These are phyloP conservation scores for Dimocarpus longan DNA, from an alignment of 345 rosid genomes.

Conservation along the genomic window DNA sequence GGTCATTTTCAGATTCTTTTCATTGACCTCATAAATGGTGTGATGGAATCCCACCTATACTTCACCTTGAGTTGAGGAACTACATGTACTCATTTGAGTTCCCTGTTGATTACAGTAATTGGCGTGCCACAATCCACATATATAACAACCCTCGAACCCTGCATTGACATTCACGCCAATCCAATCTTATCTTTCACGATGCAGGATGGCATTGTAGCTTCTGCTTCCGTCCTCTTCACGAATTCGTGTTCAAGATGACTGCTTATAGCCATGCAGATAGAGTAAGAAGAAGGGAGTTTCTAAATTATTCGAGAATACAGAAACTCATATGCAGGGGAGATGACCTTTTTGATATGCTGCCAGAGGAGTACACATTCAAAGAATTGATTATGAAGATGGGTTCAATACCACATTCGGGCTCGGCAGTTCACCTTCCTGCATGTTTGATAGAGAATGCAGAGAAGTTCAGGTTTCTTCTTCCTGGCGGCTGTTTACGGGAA, in stretches of 20 bases:
- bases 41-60: slow-evolving; percentile 60
- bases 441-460: slow-evolving; percentile 81
- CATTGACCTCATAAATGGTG: slow-evolving; percentile 57
- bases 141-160: slow-evolving; percentile 41
- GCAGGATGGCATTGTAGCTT: slow-evolving; percentile 99
- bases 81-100: slow-evolving; percentile 92
- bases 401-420: slow-evolving; percentile 65
- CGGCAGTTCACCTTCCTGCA: slow-evolving; percentile 92
- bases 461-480: slow-evolving; percentile 80
- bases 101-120: slow-evolving; percentile 84
- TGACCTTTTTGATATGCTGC: slow-evolving; percentile 88
- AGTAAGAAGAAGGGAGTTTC: slow-evolving; percentile 51
- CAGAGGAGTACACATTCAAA: slow-evolving; percentile 75
- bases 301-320: slow-evolving; percentile 66
- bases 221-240: slow-evolving; percentile 64
- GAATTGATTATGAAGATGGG: slow-evolving; percentile 90
- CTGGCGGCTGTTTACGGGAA: slow-evolving; percentile 74
- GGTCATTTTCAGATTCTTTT: slow-evolving; percentile 22
- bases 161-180: slow-evolving; percentile 81
- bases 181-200: slow-evolving; percentile 64
- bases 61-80: slow-evolving; percentile 77
- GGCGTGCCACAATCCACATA: slow-evolving; percentile 72
- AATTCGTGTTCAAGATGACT: slow-evolving; percentile 82
- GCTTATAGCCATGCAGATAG: slow-evolving; percentile 96
- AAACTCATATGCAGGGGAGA: slow-evolving; percentile 66